Evolutionary conservation across 1,284 basidiomycete genomes (phyloP).

Genomic region (Schizopora paradoxa): DNA sequence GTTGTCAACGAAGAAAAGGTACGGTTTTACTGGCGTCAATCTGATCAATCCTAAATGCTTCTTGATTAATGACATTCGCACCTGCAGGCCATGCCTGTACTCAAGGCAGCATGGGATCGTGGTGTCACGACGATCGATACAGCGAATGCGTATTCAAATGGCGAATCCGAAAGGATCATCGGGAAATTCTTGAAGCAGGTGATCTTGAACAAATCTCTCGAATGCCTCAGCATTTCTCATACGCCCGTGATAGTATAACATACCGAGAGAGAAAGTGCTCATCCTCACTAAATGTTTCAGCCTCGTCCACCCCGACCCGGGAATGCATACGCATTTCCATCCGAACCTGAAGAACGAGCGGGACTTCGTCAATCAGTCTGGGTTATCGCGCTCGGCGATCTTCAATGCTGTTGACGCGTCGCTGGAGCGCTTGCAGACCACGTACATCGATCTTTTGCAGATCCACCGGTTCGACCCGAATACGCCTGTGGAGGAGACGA

Average conservation of each 20-base stretch:
- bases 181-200: conserved; percentile 51
- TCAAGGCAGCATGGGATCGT: conserved; percentile 44
- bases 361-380: conserved; percentile 40
- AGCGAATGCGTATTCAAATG: conserved; percentile 52
- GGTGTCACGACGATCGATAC: conserved; percentile 48
- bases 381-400: conserved; percentile 39
- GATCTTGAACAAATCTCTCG: not conserved
- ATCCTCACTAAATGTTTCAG: conserved; percentile 38
- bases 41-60: too few relatives aligned
- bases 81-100: conserved; percentile 29
- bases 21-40: not conserved
- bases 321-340: conserved; percentile 14
- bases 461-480: conserved; percentile 37
- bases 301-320: conserved; percentile 21
- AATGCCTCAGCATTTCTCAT: not conserved
- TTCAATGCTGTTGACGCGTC: conserved; percentile 42
- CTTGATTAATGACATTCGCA: not conserved
- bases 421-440: conserved; percentile 35
- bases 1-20: conserved; percentile 39
- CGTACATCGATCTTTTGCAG: conserved; percentile 44
- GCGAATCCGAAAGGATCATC: conserved; percentile 40
- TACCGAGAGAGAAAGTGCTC: conserved; percentile 48
- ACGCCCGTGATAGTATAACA: conserved; percentile 34
- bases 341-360: conserved; percentile 22
- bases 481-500: conserved; percentile 37